Evolutionary conservation across 1,284 basidiomycete species (phyloP), one percentile per base, ranked within the genome.

Genomic region (Porodaedalea pini): DNA sequence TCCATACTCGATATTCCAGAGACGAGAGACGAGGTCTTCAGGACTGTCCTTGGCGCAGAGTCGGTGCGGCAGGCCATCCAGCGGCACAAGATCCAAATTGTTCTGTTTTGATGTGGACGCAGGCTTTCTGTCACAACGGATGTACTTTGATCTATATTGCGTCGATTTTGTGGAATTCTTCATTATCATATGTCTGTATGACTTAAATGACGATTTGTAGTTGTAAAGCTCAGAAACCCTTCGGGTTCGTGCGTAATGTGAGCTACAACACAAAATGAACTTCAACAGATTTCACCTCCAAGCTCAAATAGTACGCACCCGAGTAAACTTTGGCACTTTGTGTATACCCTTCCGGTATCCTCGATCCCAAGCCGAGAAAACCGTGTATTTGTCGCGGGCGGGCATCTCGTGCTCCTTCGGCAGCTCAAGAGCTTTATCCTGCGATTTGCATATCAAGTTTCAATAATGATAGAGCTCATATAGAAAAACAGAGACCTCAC

Each of bases 281-380:
- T n/a, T n/a, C n/a, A n/a, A n/a, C n/a, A n/a, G n/a, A n/a, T n/a
- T n/a, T n/a, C n/a, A n/a, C n/a, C n/a, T n/a, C n/a, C n/a, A n/a
- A n/a, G n/a, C n/a, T n/a, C n/a, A n/a, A n/a, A n/a, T n/a, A 54
- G 10, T 10, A 77, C 89, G 62, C 66, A 94, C 93, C 71, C 91
- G 80, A 59, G 94, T 96, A 82, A 88, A 96, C 69, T 96, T 95
- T 19, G 93, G 94, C 29, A 97, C 91, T 70, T 97, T 97, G 75
- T 99, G 96, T 44, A 98, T 90, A 19, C 90, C 88, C 70, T 99
- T 99, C 50, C 96, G 78, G 74, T 95, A 99, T 4, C 88, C 88
- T 59, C 71, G 75, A 5, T 76, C 76, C 51, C 82, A 85, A 19
- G 83, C 78, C 54, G 82, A 86, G 73, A 95, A 99, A 17, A 90